phyloP scores from a whole-genome alignment of 495 filamentous ascomycete genomes.

The Pseudomonodictys pantanalensis region DNA sequence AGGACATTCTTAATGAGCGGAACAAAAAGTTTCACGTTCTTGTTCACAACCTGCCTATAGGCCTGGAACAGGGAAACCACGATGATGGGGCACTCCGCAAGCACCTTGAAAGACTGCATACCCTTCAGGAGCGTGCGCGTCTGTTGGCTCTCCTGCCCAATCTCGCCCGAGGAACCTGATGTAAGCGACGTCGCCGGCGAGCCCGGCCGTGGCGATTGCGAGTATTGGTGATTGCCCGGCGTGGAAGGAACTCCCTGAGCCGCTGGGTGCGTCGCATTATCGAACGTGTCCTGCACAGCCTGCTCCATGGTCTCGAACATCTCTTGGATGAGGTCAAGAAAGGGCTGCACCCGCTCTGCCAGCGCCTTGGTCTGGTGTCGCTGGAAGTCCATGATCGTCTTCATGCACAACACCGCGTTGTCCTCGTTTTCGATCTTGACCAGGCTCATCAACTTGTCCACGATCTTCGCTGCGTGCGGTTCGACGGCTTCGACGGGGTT shows the following conservation, averaged over 20 bases:
- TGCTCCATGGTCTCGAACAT: constrained; percentile 93
- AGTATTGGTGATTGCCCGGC: constrained; percentile 69
- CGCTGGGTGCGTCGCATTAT: constrained; percentile 59
- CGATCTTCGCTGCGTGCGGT: constrained; percentile 78
- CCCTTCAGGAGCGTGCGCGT: constrained; percentile 77
- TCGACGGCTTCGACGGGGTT: constrained; percentile 75
- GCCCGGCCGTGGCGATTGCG: constrained; percentile 82
- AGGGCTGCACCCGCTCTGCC: constrained; percentile 75
- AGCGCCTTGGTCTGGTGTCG: constrained; percentile 85
- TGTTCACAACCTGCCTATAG: constrained; percentile 70
- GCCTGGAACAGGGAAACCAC: constrained; percentile 98
- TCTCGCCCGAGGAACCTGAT: constrained; percentile 52
- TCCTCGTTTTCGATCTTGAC: constrained; percentile 94
- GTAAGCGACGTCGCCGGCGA: constrained; percentile 75
- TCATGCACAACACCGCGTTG: constrained; percentile 95
- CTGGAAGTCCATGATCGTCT: constrained; percentile 94
- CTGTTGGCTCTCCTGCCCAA: constrained; percentile 75
- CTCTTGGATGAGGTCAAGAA: constrained; percentile 87
- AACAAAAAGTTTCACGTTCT: constrained; percentile 89
- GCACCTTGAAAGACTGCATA: constrained; percentile 98
- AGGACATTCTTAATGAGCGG: constrained; percentile 90
- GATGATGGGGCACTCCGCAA: constrained; percentile 96
- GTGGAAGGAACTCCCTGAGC: constrained; percentile 64
- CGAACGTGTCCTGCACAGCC: constrained; percentile 89
- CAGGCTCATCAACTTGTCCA: constrained; percentile 82